A percentile compares a stretch with the other conserved stretches of the same genome.
phyloP scores from a whole-genome alignment of 1,284 basidiomycete genomes.

The Xerocomus cyaneibrunnescens region DNA sequence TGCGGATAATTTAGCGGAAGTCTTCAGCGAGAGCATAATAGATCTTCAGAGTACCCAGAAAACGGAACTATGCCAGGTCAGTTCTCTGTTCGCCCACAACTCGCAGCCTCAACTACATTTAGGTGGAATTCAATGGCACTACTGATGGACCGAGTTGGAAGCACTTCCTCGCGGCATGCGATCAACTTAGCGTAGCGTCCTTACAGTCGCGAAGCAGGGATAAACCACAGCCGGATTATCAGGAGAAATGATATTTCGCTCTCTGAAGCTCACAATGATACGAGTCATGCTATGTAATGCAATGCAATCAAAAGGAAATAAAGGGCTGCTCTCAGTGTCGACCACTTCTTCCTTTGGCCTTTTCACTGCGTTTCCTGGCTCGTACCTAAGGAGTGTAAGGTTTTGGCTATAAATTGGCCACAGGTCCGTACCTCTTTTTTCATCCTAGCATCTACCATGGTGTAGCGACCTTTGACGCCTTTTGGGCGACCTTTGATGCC shows the following conservation, averaged over 20 bases:
- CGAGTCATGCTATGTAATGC: not conserved
- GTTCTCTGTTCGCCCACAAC: not conserved
- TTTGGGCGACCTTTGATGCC: slow-evolving; percentile 93
- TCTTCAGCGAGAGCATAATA: slow-evolving; percentile 45
- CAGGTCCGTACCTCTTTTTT: slow-evolving; percentile 68
- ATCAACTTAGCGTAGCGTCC: slow-evolving; percentile 41
- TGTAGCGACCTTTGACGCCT: slow-evolving; percentile 91
- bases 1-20: slow-evolving; percentile 17
- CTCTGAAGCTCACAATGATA: not conserved
- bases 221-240: slow-evolving; percentile 7
- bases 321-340: slow-evolving; percentile 21
- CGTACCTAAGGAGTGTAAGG: slow-evolving; percentile 48
- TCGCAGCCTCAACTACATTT: slow-evolving; percentile 4
- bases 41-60: slow-evolving; percentile 59
- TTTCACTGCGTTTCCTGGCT: slow-evolving; percentile 69
- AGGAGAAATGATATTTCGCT: slow-evolving; percentile 14
- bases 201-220: slow-evolving; percentile 18
- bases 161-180: slow-evolving; percentile 53
- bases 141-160: slow-evolving; percentile 47
- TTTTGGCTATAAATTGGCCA: not conserved
- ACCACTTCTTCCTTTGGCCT: slow-evolving; percentile 60
- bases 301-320: not conserved
- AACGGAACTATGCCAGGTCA: slow-evolving; percentile 55
- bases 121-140: slow-evolving; percentile 50
- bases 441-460: slow-evolving; percentile 90